Conservation (phyloP, 345 rosid species). For the Pistacia integerrima region DNA sequence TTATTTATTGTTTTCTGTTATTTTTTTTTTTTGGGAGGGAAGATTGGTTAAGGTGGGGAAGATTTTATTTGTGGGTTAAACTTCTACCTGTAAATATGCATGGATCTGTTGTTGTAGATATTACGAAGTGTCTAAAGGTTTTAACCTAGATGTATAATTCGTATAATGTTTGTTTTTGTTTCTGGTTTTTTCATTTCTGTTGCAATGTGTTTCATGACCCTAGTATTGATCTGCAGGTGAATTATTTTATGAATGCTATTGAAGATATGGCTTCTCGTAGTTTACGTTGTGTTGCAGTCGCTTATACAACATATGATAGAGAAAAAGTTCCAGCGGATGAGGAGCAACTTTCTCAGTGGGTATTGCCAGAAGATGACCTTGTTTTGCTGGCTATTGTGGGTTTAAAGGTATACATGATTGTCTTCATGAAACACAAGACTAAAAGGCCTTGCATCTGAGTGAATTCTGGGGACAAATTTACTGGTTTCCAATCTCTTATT, state of each 20-base stretch:
- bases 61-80: not conserved
- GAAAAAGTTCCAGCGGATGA: slow-evolving; percentile 74
- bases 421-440: not conserved
- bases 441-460: not conserved
- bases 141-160: not conserved
- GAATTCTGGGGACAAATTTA: not conserved
- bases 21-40: not conserved
- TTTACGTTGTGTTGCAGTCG: slow-evolving; percentile 94
- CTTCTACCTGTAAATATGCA: not conserved
- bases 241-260: slow-evolving; percentile 54
- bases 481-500: not conserved
- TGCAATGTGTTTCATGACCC: not conserved
- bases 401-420: slow-evolving; percentile 58
- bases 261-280: slow-evolving; percentile 83
- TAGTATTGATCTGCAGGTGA: slow-evolving; percentile 44
- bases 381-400: slow-evolving; percentile 88
- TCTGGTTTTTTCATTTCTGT: too few species aligned
- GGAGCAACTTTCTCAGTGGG: slow-evolving; percentile 67
- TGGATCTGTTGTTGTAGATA: not conserved
- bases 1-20: not conserved
- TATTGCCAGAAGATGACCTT: slow-evolving; percentile 85
- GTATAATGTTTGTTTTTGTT: not conserved
- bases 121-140: too few species aligned
- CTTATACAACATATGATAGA: slow-evolving; percentile 61
- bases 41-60: not conserved